Percentiles rank a stretch among this genome's conserved stretches.
Evolutionary conservation across 192 early-diverging fungal species (phyloP).

Genomic region (Backusella morwellensis): DNA sequence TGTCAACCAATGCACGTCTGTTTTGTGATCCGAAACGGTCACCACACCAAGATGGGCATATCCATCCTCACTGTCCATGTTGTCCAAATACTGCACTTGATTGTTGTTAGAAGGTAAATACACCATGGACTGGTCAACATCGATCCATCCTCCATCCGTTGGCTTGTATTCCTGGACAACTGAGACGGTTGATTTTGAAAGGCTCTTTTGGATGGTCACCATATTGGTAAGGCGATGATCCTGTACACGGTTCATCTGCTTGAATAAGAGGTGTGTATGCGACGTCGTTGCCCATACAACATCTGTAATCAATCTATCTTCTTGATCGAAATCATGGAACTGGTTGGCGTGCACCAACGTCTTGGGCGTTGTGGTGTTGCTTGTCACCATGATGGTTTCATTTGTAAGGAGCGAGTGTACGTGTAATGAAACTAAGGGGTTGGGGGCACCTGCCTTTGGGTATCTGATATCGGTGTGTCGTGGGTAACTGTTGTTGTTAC

Average conservation of each 20-base stretch:
- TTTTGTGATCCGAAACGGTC: slow-evolving; percentile 18
- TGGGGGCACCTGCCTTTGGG: slow-evolving; percentile 88
- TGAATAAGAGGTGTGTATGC: slow-evolving; percentile 63
- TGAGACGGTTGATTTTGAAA: slow-evolving; percentile 4
- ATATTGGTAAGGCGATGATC: slow-evolving; percentile 76
- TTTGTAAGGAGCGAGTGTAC: slow-evolving; percentile 49
- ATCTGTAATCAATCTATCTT: slow-evolving; percentile 79
- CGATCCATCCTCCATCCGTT: slow-evolving; percentile 74
- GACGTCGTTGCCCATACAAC: slow-evolving; percentile 77
- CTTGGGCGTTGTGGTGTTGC: slow-evolving; percentile 21
- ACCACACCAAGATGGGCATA: slow-evolving; percentile 73
- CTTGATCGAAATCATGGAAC: slow-evolving; percentile 45
- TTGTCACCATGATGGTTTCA: slow-evolving; percentile 18
- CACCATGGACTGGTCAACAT: slow-evolving; percentile 46
- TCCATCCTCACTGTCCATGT: slow-evolving; percentile 59
- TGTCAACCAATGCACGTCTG: slow-evolving; percentile 48
- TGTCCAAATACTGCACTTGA: slow-evolving; percentile 58
- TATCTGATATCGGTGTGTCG: slow-evolving; percentile 74
- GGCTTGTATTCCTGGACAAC: slow-evolving; percentile 65
- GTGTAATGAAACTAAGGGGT: slow-evolving; percentile 77
- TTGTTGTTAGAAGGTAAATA: slow-evolving; percentile 4
- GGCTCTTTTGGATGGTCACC: slow-evolving; percentile 28
- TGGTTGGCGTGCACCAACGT: slow-evolving; percentile 12
- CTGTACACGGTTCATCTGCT: slow-evolving; percentile 89
- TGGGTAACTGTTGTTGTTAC: slow-evolving; percentile 61